phyloP scores from a whole-genome alignment of 306 rosid species.

The Hippophae rhamnoides region DNA sequence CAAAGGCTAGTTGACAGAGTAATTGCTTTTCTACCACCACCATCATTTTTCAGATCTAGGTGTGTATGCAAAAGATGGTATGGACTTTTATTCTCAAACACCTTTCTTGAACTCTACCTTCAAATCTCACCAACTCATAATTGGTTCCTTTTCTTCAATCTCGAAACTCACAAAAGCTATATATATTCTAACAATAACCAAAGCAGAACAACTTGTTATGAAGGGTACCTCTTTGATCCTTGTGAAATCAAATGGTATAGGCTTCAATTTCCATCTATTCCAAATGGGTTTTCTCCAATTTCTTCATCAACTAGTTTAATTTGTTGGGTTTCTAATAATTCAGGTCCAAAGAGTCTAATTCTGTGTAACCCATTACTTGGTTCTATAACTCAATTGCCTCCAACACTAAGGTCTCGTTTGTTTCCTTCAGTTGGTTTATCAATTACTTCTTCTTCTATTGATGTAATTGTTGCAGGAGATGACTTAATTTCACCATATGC shows the following conservation, averaged over 20 bases:
- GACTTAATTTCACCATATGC: slow-evolving; percentile 93
- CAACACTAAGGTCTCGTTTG: slow-evolving; percentile 65
- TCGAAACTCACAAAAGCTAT: slow-evolving; percentile 38
- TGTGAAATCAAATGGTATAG: slow-evolving; percentile 63
- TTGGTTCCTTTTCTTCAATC: slow-evolving; percentile 86
- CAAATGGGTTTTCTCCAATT: slow-evolving; percentile 70
- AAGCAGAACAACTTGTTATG: slow-evolving; percentile 13
- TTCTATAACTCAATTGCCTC: slow-evolving; percentile 60
- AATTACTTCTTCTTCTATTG: slow-evolving; percentile 51
- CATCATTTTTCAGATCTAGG: slow-evolving; percentile 78
- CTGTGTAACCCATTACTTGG: slow-evolving; percentile 78
- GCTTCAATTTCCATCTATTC: slow-evolving; percentile 45
- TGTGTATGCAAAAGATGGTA: slow-evolving; percentile 91
- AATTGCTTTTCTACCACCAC: slow-evolving; percentile 71
- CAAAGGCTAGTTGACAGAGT: slow-evolving; percentile 63
- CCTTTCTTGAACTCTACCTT: slow-evolving; percentile 65
- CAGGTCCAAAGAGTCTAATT: slow-evolving; percentile 67
- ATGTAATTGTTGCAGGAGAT: slow-evolving; percentile 72
- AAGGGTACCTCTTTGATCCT: slow-evolving; percentile 81
- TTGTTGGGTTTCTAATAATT: slow-evolving; percentile 64
- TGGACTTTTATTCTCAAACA: slow-evolving; percentile 50
- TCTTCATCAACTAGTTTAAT: slow-evolving; percentile 70
- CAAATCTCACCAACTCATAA: slow-evolving; percentile 48
- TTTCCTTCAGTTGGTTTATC: slow-evolving; percentile 72
- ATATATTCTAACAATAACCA: slow-evolving; percentile 29